Evolutionary conservation across 2,329 filamentous ascomycete genomes (phyloP).

Genomic region (Aspergillus niger): DNA sequence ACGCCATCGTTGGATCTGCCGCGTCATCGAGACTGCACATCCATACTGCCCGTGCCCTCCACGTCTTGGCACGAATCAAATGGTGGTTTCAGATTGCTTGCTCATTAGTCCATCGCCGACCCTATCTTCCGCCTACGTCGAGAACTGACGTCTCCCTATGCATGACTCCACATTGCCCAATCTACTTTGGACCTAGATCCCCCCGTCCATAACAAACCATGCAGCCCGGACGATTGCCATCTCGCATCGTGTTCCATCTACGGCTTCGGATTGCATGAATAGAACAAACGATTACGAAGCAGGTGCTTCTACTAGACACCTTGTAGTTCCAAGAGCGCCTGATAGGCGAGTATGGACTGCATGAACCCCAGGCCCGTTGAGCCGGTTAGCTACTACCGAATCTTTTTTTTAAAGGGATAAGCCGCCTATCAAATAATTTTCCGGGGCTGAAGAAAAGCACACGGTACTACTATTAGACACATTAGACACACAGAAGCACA

Average conservation of each 20-base stretch:
- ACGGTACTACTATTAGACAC: not conserved
- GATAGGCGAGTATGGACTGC: not conserved
- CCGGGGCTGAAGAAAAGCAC: not conserved
- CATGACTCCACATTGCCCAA: not conserved
- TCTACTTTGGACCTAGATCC: conserved; percentile 3
- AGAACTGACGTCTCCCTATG: conserved; percentile 2
- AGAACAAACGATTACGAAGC: not conserved
- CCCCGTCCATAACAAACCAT: not conserved
- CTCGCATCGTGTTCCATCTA: not conserved
- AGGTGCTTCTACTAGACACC: not conserved
- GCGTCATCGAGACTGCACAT: conserved; percentile 10
- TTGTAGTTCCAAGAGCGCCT: not conserved
- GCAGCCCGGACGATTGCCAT: not conserved
- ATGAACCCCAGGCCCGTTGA: not conserved
- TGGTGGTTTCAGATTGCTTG: conserved; percentile 9
- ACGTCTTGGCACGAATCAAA: conserved; percentile 6
- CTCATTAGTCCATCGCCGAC: not conserved
- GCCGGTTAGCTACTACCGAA: not conserved
- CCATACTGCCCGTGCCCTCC: conserved; percentile 4
- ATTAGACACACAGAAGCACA: not conserved
- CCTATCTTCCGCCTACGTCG: conserved; percentile 4
- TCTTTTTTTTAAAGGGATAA: not conserved
- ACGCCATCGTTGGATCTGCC: not conserved
- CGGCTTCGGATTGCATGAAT: not conserved
- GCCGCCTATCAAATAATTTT: conserved; percentile 5